These are phyloP conservation scores for Alternaria brassicicola DNA, from an alignment of 2,329 filamentous ascomycete genomes.

Conservation along the genomic window DNA sequence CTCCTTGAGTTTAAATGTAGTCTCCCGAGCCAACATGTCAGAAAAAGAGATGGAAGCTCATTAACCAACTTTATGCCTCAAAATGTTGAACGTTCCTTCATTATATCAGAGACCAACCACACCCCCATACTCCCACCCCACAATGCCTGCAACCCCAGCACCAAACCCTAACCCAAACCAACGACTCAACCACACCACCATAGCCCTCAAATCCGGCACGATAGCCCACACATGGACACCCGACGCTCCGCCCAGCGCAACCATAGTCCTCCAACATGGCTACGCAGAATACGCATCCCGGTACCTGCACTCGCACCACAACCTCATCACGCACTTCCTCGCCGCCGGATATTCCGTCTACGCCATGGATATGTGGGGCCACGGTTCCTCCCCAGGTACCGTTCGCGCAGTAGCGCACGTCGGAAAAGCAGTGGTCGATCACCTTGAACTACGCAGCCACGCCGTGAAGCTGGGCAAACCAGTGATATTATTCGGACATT, in stretches of 20 bases:
- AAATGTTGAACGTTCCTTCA: neutral
- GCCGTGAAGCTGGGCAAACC: neutral
- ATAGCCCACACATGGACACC: neutral
- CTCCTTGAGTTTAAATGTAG: too few species aligned
- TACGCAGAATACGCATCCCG: slow-evolving; percentile 12
- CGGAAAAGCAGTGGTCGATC: neutral
- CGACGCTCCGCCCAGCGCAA: neutral
- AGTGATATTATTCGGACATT: neutral
- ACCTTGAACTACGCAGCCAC: neutral
- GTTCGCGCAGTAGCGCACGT: neutral
- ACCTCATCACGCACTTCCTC: slow-evolving; percentile 5
- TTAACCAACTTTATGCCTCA: too few species aligned
- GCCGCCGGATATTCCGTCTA: neutral
- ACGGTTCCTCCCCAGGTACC: neutral
- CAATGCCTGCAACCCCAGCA: neutral
- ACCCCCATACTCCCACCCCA: neutral
- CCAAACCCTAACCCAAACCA: neutral
- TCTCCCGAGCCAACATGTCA: too few species aligned
- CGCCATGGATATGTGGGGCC: neutral
- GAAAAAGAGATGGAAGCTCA: too few species aligned
- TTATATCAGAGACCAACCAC: neutral
- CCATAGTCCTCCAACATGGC: slow-evolving; percentile 10
- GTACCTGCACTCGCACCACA: slow-evolving; percentile 6
- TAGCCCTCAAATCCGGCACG: neutral
- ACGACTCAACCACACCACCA: neutral